phyloP scores from a whole-genome alignment of 768 basidiomycete species.

The Serendipita vermifera region DNA sequence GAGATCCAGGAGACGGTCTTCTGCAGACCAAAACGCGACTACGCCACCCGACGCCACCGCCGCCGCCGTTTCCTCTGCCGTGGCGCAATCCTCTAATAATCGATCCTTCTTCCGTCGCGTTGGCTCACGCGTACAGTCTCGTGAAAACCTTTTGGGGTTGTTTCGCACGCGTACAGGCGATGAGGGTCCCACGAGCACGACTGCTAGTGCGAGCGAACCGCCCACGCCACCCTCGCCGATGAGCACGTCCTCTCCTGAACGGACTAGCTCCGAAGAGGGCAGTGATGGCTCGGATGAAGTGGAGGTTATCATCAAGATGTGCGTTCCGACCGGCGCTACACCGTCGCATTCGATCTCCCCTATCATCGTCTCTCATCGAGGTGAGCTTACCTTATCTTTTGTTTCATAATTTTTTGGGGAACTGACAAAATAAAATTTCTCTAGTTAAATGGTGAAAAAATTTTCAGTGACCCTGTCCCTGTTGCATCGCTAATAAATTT shows the following conservation, averaged over 20 bases:
- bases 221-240: not conserved
- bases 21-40: not conserved
- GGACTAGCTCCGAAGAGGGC: conserved; percentile 13
- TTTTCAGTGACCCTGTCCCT: not conserved
- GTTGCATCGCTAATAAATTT: not conserved
- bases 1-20: not conserved
- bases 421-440: too few relatives aligned
- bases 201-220: not conserved
- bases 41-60: not conserved
- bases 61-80: not conserved
- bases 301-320: conserved; percentile 44
- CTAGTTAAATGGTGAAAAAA: conserved; percentile 37
- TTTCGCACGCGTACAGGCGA: conserved; percentile 1
- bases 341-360: conserved; percentile 69
- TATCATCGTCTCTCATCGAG: conserved; percentile 58
- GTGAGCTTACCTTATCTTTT: too few relatives aligned
- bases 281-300: conserved; percentile 26
- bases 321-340: conserved; percentile 45
- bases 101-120: conserved; percentile 2
- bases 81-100: not conserved
- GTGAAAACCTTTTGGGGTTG: conserved; percentile 7
- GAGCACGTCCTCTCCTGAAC: conserved; percentile 1
- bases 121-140: conserved; percentile 1
- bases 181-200: not conserved
- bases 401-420: too few relatives aligned